Evolutionary conservation across 2,329 filamentous ascomycete species (phyloP), one percentile per base, ranked within the genome.

Genomic region (Clonostachys rosea): DNA sequence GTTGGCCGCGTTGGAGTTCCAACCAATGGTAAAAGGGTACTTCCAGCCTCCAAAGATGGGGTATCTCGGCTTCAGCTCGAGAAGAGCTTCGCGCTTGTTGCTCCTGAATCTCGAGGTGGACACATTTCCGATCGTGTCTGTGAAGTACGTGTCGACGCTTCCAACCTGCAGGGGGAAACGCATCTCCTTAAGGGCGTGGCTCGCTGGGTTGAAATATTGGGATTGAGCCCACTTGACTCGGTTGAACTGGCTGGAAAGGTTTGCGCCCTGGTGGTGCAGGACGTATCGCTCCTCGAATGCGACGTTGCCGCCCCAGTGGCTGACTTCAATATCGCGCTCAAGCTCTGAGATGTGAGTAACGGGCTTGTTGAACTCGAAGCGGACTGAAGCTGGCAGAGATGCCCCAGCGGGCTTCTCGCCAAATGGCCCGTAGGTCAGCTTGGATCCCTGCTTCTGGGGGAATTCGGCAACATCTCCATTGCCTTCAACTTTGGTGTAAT

Each of bases 11-110:
- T 95, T 83, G 45, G 88, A 85, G 71, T 97, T 95, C 94, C 94
- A 99, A 56, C 94, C 94, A 48, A 97, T 84, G 49, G 87, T 89
- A 75, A 97, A 99, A 54, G 89, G 94, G 69, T 96, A 97, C 69
- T 95, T 96, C 94, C 94, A 99, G 50, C 89, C 91, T 50, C 94
- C 94, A 59, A 96, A 99, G 20, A 99, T 67, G n/a, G 94, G 94
- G 67, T 95, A 99, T 45, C 94, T 83, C 17, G 94, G 94, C 75
- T 91, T 94, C 52, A 96, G 77, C 67, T 96, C 91, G 30, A 99
- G 79, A 40, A 86, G 73, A n/a, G 89, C 86, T 67, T 92, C 88
- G 18, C 87, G 83, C 63, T 78, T 81, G 63, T 82, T 88, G 55
- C 76, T 83, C 52, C 91, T 81, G 78, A 95, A 99, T 52, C 81